These are phyloP conservation scores for Glycine soja DNA, from an alignment of 306 rosid species.

Conservation along the genomic window DNA sequence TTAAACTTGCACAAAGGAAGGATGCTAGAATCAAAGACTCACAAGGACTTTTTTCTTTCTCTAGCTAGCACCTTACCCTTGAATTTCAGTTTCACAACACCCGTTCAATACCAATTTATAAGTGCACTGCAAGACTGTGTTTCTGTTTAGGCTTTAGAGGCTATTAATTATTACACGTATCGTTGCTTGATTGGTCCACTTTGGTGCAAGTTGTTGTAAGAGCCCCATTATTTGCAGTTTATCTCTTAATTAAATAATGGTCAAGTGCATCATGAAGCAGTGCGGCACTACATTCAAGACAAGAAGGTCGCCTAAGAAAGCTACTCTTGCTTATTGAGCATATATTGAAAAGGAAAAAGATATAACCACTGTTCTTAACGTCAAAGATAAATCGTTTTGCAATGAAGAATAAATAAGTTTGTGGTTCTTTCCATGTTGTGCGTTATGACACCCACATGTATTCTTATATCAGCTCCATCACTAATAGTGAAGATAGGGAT, in stretches of 20 bases:
- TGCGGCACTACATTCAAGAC: conserved; percentile 44
- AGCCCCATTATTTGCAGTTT: conserved; percentile 29
- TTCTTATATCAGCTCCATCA: conserved; percentile 13
- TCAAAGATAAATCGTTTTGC: background rate
- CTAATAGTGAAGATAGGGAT: conserved; percentile 8
- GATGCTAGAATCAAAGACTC: background rate
- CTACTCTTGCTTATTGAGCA: background rate
- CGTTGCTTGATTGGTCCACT: conserved; percentile 1
- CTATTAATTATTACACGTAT: background rate
- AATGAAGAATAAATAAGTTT: background rate
- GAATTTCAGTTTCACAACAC: conserved; percentile 15
- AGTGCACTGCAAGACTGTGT: background rate
- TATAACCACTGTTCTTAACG: background rate
- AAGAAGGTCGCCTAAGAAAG: conserved; percentile 9
- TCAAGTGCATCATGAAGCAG: conserved; percentile 36
- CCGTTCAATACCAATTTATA: conserved; percentile 38
- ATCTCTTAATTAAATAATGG: conserved; percentile 22
- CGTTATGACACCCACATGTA: conserved; percentile 1
- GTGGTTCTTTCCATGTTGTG: conserved; percentile 26
- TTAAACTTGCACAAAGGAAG: background rate
- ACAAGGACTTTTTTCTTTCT: background rate
- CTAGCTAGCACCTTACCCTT: background rate
- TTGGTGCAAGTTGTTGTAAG: conserved; percentile 41
- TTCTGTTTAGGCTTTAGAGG: conserved; percentile 41
- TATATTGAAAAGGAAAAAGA: conserved; percentile 20